These are phyloP conservation scores for Ophiostoma triangulosporum DNA, from an alignment of 2,329 filamentous ascomycete species.

Conservation along the genomic window DNA sequence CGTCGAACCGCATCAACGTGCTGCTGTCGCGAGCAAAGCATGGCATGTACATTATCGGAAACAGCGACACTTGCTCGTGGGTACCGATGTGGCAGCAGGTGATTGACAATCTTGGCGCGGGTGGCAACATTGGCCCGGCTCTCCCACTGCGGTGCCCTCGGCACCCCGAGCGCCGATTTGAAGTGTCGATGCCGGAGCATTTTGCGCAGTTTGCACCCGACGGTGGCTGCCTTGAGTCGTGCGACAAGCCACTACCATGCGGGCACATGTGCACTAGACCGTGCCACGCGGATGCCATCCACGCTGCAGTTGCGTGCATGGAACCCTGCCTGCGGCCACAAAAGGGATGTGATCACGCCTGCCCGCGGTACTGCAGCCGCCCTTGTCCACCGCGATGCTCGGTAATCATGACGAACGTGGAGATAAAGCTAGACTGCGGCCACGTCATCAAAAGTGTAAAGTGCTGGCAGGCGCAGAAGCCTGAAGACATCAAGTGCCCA, in stretches of 20 bases:
- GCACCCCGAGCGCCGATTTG: slow-evolving; percentile 38
- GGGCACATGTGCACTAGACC: slow-evolving; percentile 32
- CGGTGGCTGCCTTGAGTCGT: slow-evolving; percentile 43
- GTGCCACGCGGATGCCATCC: slow-evolving; percentile 35
- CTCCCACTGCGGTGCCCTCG: slow-evolving; percentile 47
- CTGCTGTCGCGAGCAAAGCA: slow-evolving; percentile 52
- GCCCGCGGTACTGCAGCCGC: slow-evolving; percentile 30
- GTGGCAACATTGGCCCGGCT: slow-evolving; percentile 32
- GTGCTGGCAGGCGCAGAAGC: slow-evolving; percentile 32
- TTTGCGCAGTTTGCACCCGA: slow-evolving; percentile 45
- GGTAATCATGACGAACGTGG: slow-evolving; percentile 19
- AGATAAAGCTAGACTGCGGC: slow-evolving; percentile 30
- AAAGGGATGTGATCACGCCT: slow-evolving; percentile 31
- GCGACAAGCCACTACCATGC: slow-evolving; percentile 33
- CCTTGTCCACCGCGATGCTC: slow-evolving; percentile 26
- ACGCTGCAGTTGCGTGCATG: slow-evolving; percentile 31
- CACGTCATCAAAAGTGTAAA: slow-evolving; percentile 21
- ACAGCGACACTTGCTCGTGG: slow-evolving; percentile 40
- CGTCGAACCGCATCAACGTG: slow-evolving; percentile 56
- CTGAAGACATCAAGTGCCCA: slow-evolving; percentile 33
- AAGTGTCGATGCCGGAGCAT: slow-evolving; percentile 39
- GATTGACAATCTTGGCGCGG: slow-evolving; percentile 32
- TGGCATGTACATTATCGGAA: slow-evolving; percentile 60
- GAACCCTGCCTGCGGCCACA: slow-evolving; percentile 30
- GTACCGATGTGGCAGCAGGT: slow-evolving; percentile 53